Percentiles rank a stretch among this genome's conserved stretches.
Evolutionary conservation across 2,329 filamentous ascomycete species (phyloP).

Genomic region (Clonostachys byssicola): DNA sequence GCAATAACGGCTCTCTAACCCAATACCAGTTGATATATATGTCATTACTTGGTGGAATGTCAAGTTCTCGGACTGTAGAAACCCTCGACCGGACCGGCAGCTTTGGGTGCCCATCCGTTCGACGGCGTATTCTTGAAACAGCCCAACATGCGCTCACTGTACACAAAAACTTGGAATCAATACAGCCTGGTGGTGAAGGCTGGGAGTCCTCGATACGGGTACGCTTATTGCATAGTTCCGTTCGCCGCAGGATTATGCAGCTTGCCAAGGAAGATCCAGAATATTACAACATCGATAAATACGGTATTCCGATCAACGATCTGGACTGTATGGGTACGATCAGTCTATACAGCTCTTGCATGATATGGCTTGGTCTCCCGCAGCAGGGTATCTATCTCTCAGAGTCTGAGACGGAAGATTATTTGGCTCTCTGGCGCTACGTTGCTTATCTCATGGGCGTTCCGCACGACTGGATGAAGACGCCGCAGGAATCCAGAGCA

Average conservation of each 20-base stretch:
- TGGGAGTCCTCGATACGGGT: slow-evolving; percentile 60
- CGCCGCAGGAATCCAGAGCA: slow-evolving; percentile 47
- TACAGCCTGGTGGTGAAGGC: slow-evolving; percentile 62
- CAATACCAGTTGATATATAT: slow-evolving; percentile 51
- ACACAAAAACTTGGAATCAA: slow-evolving; percentile 57
- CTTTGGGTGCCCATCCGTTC: slow-evolving; percentile 64
- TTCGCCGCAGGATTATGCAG: slow-evolving; percentile 57
- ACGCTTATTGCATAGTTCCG: slow-evolving; percentile 59
- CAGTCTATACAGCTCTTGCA: slow-evolving; percentile 60
- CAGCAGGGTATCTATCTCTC: slow-evolving; percentile 67
- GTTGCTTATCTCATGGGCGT: slow-evolving; percentile 69
- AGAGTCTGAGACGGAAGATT: slow-evolving; percentile 60
- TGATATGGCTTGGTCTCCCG: slow-evolving; percentile 67
- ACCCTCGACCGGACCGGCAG: slow-evolving; percentile 71
- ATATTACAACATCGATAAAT: slow-evolving; percentile 56
- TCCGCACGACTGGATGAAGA: slow-evolving; percentile 57
- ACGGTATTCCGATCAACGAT: slow-evolving; percentile 68
- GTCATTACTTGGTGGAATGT: slow-evolving; percentile 67
- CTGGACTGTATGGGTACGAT: slow-evolving; percentile 72
- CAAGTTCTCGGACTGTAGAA: slow-evolving; percentile 68
- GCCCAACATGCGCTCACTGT: slow-evolving; percentile 73
- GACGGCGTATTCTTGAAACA: slow-evolving; percentile 62
- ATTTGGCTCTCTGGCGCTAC: slow-evolving; percentile 72
- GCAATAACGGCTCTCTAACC: not conserved
- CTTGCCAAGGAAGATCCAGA: slow-evolving; percentile 47